Conservation (phyloP, 2,329 filamentous ascomycete genomes). For the Colletotrichum tofieldiae region DNA sequence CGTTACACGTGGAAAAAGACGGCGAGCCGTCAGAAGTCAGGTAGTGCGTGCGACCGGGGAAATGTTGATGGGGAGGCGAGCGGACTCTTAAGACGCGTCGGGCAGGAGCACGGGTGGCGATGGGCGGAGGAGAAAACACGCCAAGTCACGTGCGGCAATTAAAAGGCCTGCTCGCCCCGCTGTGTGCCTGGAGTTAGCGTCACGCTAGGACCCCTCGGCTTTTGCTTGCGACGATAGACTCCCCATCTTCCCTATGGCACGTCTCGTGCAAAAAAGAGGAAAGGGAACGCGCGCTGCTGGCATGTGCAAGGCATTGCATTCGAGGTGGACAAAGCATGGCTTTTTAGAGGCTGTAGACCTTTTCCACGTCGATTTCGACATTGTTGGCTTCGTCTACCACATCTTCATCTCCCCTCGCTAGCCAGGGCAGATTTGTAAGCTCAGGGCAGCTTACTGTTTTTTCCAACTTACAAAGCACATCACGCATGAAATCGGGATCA, state of each 20-base stretch:
- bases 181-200: slow-evolving; percentile 31
- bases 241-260: not conserved
- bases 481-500: too few species aligned
- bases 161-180: slow-evolving; percentile 12
- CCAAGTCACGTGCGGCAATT: slow-evolving; percentile 56
- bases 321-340: not conserved
- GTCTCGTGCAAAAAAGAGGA: not conserved
- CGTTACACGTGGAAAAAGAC: not conserved
- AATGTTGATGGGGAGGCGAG: slow-evolving; percentile 11
- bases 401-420: not conserved
- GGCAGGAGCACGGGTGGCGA: slow-evolving; percentile 45
- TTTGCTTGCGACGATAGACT: not conserved
- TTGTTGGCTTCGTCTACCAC: not conserved
- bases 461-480: not conserved
- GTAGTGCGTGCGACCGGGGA: not conserved
- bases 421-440: not conserved
- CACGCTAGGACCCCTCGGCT: not conserved
- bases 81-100: slow-evolving; percentile 52
- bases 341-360: not conserved
- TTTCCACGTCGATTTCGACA: too few species aligned
- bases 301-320: not conserved
- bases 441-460: not conserved
- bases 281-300: not conserved
- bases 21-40: not conserved
- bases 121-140: slow-evolving; percentile 49